These are phyloP conservation scores for Cordyceps cicadae DNA, from an alignment of 2,329 filamentous ascomycete species.

Conservation along the genomic window DNA sequence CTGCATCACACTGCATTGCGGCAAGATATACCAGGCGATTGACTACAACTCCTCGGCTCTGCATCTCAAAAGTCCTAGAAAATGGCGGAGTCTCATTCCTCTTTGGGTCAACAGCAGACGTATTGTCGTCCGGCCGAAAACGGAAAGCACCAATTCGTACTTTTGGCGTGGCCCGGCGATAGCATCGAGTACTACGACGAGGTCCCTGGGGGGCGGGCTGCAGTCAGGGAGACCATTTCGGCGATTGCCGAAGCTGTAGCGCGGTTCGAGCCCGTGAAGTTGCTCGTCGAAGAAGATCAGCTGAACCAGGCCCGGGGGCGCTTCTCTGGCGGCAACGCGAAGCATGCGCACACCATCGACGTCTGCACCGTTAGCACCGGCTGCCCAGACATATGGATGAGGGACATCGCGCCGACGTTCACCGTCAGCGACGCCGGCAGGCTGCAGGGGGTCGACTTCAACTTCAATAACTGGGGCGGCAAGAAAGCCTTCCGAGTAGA, in stretches of 20 bases:
- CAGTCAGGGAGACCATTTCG: background rate
- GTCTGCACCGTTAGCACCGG: background rate
- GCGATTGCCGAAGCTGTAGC: conserved; percentile 3
- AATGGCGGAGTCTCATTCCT: background rate
- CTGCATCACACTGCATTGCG: too few relatives aligned
- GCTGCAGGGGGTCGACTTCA: conserved; percentile 5
- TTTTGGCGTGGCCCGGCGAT: background rate
- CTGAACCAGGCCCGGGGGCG: background rate
- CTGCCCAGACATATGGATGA: conserved; percentile 9
- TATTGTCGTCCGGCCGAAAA: background rate
- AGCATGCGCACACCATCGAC: background rate
- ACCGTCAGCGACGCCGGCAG: background rate
- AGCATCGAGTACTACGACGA: background rate
- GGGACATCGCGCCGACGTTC: conserved; percentile 11
- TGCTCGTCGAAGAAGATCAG: background rate
- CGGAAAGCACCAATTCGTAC: background rate
- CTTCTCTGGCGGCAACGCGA: background rate
- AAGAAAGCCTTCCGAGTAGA: background rate
- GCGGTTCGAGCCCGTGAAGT: background rate
- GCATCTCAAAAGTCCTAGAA: background rate
- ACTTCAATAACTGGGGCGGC: conserved; percentile 11
- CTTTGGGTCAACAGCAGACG: background rate
- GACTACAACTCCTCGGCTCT: background rate
- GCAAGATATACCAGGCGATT: background rate
- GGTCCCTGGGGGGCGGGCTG: background rate